phyloP scores from a whole-genome alignment of 108 stramenopile species.

The Nitzschia inconspicua region DNA sequence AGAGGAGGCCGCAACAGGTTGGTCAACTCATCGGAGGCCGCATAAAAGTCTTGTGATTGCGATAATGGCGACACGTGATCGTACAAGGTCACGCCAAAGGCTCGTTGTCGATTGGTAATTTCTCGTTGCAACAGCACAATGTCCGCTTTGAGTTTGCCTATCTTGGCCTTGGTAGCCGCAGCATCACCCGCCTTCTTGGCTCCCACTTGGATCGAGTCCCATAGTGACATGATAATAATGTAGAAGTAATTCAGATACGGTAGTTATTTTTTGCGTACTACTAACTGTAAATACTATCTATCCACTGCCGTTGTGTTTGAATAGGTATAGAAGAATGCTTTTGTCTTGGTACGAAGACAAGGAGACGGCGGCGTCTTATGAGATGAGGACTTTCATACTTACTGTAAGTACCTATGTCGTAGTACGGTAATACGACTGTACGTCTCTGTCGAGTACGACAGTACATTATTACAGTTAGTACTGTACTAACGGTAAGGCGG shows the following conservation, averaged over 20 bases:
- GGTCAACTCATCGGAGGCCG: slow-evolving; percentile 58
- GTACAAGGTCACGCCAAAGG: slow-evolving; percentile 82
- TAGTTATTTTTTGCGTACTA: too few species aligned
- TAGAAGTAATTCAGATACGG: background rate
- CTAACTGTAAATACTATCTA: too few species aligned
- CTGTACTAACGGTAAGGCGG: too few species aligned
- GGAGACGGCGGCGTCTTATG: too few species aligned
- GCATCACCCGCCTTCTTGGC: slow-evolving; percentile 47
- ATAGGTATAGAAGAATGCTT: too few species aligned
- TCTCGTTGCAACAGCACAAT: slow-evolving; percentile 70
- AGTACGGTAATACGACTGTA: too few species aligned
- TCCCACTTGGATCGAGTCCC: slow-evolving; percentile 49
- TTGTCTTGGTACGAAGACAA: too few species aligned
- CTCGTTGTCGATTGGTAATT: slow-evolving; percentile 52
- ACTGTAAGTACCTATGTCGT: too few species aligned
- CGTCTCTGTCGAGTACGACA: too few species aligned
- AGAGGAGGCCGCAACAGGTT: slow-evolving; percentile 58
- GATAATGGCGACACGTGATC: slow-evolving; percentile 67
- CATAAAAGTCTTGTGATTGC: slow-evolving; percentile 67
- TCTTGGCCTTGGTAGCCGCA: slow-evolving; percentile 48
- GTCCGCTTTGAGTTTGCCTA: slow-evolving; percentile 71
- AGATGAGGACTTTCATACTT: too few species aligned
- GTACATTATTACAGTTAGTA: too few species aligned
- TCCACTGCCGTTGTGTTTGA: too few species aligned
- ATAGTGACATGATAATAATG: slow-evolving; percentile 21